Evolutionary conservation across 2,329 filamentous ascomycete genomes (phyloP).

Genomic region (Talaromyces sp.): DNA sequence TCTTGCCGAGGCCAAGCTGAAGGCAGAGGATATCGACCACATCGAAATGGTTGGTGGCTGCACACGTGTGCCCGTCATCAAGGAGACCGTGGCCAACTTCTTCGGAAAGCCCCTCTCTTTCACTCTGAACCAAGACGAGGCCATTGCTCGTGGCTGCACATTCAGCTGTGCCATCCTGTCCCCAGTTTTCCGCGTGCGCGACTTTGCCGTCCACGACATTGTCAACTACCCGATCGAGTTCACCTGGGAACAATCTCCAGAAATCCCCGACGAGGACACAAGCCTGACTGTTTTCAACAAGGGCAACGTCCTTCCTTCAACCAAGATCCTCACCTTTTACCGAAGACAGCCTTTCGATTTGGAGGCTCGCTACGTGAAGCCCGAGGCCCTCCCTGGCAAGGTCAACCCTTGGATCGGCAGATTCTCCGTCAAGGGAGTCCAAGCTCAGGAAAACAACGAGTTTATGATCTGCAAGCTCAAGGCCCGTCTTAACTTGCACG

Average conservation of each 20-base stretch:
- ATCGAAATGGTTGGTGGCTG: conserved; percentile 93
- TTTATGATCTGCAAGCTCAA: conserved; percentile 99
- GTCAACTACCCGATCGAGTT: conserved; percentile 98
- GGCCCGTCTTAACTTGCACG: conserved; percentile 93
- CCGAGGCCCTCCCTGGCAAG: conserved; percentile 82
- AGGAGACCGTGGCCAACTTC: conserved; percentile 82
- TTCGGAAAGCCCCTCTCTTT: conserved; percentile 91
- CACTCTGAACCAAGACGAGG: conserved; percentile 98
- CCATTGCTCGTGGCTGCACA: conserved; percentile 88
- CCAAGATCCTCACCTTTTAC: conserved; percentile 99
- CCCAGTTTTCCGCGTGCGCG: conserved; percentile 94
- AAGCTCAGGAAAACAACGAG: conserved; percentile 87
- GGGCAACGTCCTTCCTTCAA: conserved; percentile 94
- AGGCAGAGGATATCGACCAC: conserved; percentile 83
- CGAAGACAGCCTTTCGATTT: conserved; percentile 96
- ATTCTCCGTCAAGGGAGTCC: conserved; percentile 97
- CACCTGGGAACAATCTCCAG: conserved; percentile 95
- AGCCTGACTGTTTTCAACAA: conserved; percentile 96
- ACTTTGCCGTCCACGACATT: conserved; percentile 96
- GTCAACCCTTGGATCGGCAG: conserved; percentile 91
- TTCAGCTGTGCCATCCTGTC: conserved; percentile 98
- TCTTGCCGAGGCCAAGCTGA: conserved; percentile 87
- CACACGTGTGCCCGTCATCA: conserved; percentile 88
- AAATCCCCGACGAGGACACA: conserved; percentile 98
- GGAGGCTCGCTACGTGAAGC: conserved; percentile 88